Evolutionary conservation across 495 filamentous ascomycete genomes (phyloP), one percentile per base, ranked within the genome.

Genomic region (Amphirosellinia nigrospora): DNA sequence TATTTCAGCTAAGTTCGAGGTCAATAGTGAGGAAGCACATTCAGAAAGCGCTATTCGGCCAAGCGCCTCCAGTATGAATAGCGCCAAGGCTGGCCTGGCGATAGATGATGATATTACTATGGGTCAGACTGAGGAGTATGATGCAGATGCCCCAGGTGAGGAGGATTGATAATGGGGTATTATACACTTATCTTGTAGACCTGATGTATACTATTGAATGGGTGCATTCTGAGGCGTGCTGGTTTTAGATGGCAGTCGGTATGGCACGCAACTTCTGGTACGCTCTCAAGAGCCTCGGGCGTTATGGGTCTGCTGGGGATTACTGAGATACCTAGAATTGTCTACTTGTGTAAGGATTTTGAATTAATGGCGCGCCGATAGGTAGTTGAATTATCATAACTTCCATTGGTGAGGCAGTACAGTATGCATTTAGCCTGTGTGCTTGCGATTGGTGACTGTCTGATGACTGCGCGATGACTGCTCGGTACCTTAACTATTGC

Each of bases 91-190:
- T 9, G 52, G 32, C 19, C 30, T 38, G n/a, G 43, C 30, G 48
- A 38, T 39, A 16, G 64, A 50, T 4, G 67, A 64, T 13, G 66
- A 74, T 32, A 34, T 72, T 30, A 63, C 72, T 15, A 74, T 69
- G 71, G 71, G 68, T 26, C 72, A 75, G 16, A 69, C 36, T 32
- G 69, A 55, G 39, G 73, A 76, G 46, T 68, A 67, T 5, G 77
- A 73, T 21, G 45, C 50, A 4, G 78, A 75, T 34, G 78, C 68
- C 3, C 77, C 77, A 36, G 74, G 67, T 2, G 78, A 75, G 48
- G 74, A 77, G 38, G 73, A 70, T 68, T 78, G 15, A 43, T 6
- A 23, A 38, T 62, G 19, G 41, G 41, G 30, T 28, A 56, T 52
- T 41, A 39, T 59, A 16, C 36, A 53, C 48, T 60, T 41, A 34